phyloP scores from a whole-genome alignment of 2,329 filamentous ascomycete species.

The Elsinoe fawcettii region DNA sequence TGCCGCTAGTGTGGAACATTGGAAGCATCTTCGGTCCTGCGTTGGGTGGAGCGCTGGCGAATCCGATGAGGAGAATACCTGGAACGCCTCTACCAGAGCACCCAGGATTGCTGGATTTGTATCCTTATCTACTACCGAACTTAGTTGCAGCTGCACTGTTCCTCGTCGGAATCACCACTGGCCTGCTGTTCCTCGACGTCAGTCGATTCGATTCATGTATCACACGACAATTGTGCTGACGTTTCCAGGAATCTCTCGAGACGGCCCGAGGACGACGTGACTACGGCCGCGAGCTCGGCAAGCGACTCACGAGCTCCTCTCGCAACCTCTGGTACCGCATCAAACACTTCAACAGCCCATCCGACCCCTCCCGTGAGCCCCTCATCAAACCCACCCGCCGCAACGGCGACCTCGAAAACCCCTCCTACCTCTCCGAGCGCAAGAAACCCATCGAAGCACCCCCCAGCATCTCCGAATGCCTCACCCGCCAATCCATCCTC shows the following conservation, averaged over 20 bases:
- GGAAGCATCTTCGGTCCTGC: conserved; percentile 82
- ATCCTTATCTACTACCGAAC: conserved; percentile 80
- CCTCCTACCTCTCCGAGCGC: neutral
- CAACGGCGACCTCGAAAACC: conserved; percentile 14
- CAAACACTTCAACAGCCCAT: conserved; percentile 18
- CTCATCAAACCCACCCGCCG: conserved; percentile 15
- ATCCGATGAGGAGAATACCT: conserved; percentile 69
- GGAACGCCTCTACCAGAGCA: conserved; percentile 46
- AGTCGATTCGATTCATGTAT: conserved; percentile 11
- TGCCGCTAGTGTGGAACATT: conserved; percentile 85
- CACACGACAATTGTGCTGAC: conserved; percentile 13
- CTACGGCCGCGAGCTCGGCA: conserved; percentile 66
- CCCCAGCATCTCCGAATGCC: conserved; percentile 54
- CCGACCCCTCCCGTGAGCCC: conserved; percentile 16
- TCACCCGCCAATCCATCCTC: conserved; percentile 65
- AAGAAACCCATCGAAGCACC: conserved; percentile 23
- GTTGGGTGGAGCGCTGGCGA: conserved; percentile 78
- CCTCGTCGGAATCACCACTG: conserved; percentile 64
- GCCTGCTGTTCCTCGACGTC: conserved; percentile 68
- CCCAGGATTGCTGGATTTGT: conserved; percentile 62
- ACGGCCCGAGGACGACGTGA: conserved; percentile 61
- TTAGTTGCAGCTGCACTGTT: conserved; percentile 70
- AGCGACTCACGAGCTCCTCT: conserved; percentile 46
- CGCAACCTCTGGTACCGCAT: conserved; percentile 17
- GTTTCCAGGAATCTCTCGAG: conserved; percentile 64